Evolutionary conservation across 768 basidiomycete genomes (phyloP), one percentile per base, ranked within the genome.

Genomic region (Cystofilobasidium ferigula): DNA sequence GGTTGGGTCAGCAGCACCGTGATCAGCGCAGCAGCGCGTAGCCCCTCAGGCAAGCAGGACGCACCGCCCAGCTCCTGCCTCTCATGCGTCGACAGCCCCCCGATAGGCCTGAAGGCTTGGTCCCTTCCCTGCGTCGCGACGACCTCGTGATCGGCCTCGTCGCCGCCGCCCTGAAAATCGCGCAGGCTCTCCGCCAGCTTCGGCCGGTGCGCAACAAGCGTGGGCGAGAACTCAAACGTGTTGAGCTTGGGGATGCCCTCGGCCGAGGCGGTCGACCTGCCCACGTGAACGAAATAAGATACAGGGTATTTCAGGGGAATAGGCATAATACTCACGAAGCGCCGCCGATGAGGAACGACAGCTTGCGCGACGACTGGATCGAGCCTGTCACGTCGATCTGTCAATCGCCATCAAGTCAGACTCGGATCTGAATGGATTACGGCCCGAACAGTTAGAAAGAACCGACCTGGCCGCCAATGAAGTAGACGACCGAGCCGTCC

Each of bases 281-380:
- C 3, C 22, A 10, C 10, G 24, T 12, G 40, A 24, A 12, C 24
- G 47, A 20, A 9, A 48, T 3, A 48, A 10, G 24, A 20, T 9
- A 5, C n/a, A 24, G 10, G 47, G 13, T 2, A 24, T 24, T 20
- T 48, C 13, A 24, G 10, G 12, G 2, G 2, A n/a, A 24, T 42
- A 20, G 40, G 20, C 10, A 42, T 10, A 28, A 8, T 9, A 48
- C 47, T 3, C 22, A 48, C 16, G 62, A 47, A 28, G 53, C 63
- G 32, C 63, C 63, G n/a, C 63, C 56, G 26, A 64, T 54, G 56
- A 64, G 63, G 56, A 64, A 64, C 20, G 56, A 57, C 24, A 64
- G 63, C n/a, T 36, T 30, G n/a, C 35, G 32, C 26, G 63, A 42
- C 24, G 53, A 56, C n/a, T 51, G 43, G 42, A 64, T 45, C 7